Evolutionary conservation across 164 flowering plant species (phyloP), one percentile per base, ranked within the genome.

Genomic region (Houttuynia cordata): DNA sequence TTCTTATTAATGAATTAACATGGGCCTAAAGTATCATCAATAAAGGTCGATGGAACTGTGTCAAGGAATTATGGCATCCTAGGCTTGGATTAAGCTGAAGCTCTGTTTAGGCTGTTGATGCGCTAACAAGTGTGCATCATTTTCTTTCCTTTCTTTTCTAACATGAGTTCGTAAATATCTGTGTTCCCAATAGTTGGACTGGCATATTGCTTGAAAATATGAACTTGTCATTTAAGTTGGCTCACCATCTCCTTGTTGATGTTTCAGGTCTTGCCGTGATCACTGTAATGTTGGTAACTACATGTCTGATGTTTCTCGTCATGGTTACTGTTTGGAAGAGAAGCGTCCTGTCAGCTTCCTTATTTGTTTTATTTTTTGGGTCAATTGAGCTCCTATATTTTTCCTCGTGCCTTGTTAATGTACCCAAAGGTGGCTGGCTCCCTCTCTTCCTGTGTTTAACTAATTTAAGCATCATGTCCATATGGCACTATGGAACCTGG

Each of bases 261-360:
- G 54, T 58, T 21, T 7, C 79, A 85, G 91, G 87, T 9, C 78
- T 85, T 60, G 87, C 84, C 5, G 77, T 79, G 30, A 78, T 77
- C 57, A 68, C 68, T 7, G 83, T 79, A 30, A 81, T 82, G 89
- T 73, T 83, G n/a, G 72, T 82, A 10, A 82, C 89, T n/a, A 81
- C 88, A 40, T 74, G 81, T 59, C 66, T 86, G 66, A 86, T 82
- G 86, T 77, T 75, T 52, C 80, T 86, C 4, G 62, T 83, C 12
- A 83, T 83, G 49, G 58, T 68, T 47, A 72, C 68, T 2, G 75
- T 75, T 24, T 85, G 91, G 91, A 75, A 79, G 67, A 58, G 60
- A 61, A 62, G 58, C 24, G 45, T 72, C 40, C n/a, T 78, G 10
- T 7, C 64, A 17, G 81, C 83, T 8, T 24, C 66, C 24, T 25